phyloP scores from a whole-genome alignment of 2,329 filamentous ascomycete species.

The Claviceps sp. region DNA sequence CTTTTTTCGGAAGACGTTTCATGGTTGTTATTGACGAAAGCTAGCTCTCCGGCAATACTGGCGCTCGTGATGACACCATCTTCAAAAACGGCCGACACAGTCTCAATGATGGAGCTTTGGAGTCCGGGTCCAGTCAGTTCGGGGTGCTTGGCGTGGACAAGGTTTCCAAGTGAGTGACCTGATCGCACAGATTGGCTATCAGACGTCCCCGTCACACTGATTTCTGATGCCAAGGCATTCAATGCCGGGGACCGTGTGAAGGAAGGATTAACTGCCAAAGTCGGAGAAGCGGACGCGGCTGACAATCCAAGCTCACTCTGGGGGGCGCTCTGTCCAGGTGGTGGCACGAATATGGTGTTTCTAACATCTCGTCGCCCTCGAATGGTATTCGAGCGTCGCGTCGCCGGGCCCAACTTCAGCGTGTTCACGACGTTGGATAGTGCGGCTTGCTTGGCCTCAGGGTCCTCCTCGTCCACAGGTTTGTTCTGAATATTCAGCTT shows the following conservation, averaged over 20 bases:
- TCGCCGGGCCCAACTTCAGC: conserved; percentile 51
- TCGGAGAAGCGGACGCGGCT: conserved; percentile 7
- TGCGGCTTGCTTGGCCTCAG: conserved; percentile 58
- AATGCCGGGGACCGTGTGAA: conserved; percentile 32
- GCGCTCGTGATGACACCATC: conserved; percentile 56
- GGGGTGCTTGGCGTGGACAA: conserved; percentile 62
- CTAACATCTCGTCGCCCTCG: conserved; percentile 82
- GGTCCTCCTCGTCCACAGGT: conserved; percentile 65
- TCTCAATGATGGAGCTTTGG: conserved; percentile 83
- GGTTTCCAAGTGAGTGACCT: conserved; percentile 60
- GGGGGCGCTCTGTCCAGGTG: conserved; percentile 8
- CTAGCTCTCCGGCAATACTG: conserved; percentile 76
- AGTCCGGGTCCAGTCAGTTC: conserved; percentile 70
- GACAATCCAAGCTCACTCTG: neutral
- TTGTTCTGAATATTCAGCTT: conserved; percentile 70
- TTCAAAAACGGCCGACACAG: conserved; percentile 74
- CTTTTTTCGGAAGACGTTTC: conserved; percentile 30
- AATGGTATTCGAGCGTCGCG: conserved; percentile 60
- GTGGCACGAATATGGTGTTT: conserved; percentile 74
- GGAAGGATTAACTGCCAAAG: conserved; percentile 4
- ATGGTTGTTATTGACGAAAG: conserved; percentile 61
- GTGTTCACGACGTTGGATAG: conserved; percentile 64
- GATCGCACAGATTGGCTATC: conserved; percentile 90
- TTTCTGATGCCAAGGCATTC: conserved; percentile 48
- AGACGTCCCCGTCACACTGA: conserved; percentile 45